Base-by-base conservation (phyloP, 768 basidiomycete genomes). In the Suillus paluster region DNA sequence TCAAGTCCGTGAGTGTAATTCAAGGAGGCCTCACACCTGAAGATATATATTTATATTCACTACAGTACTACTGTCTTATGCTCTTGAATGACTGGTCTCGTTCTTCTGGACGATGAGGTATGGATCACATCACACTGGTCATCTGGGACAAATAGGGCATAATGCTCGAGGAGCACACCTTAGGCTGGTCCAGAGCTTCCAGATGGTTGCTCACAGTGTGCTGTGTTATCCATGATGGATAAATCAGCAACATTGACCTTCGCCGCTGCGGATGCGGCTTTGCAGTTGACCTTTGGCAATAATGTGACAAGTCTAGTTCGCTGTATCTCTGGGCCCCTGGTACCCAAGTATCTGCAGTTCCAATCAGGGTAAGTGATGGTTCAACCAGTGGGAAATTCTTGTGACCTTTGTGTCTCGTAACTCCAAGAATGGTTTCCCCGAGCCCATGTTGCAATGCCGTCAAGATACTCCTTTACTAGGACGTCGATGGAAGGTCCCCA, bases 321-420 rank as follows among this genome's bases (percentile, higher is more conserved):
- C 62, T 68, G 66, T 25, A 70, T 63, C 46, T 73, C 67, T n/a
- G 55, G 46, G 0, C 76, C 75, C 42, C 44, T 63, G 14, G 30
- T 64, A 1, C 76, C 76, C 27, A 77, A 75, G 66, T 75, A 77
- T 23, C 75, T 50, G 49, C 30, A 33, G 9, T 33, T 50, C 33
- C 19, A 50, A 50, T 30, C 27, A 30, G 19, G 11, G 19, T 58
- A 39, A 54, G 33, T 59, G 6, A 25, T 34, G 10, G n/a, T 59
- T n/a, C 7, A 25, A 12, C 5, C 14, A 19, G 15, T 3, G 14
- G n/a, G 9, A 53, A 54, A 34, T 11, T 23, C 14, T 7, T 3
- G 11, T 5, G 19, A 50, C 49, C 49, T 54, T 52, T 63, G 61
- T 27, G 65, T 67, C 60, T 76, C 75, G 64, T 74, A 75, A 52